These are phyloP conservation scores for Phytophthora fragariae DNA, from an alignment of 352 stramenopile genomes.

Conservation along the genomic window DNA sequence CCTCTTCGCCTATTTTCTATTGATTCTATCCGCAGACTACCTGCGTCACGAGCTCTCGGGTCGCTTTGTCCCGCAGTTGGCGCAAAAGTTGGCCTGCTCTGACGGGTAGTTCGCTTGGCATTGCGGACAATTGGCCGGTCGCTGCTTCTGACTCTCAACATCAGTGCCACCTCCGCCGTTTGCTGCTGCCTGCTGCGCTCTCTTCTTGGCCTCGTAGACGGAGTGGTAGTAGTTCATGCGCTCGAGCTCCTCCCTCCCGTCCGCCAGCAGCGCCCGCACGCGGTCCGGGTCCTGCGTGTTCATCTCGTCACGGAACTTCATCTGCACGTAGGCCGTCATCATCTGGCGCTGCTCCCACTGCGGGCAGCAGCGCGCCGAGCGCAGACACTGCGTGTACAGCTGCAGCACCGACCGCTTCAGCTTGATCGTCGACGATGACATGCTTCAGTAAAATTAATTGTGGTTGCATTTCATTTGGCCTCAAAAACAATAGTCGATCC, in stretches of 20 bases:
- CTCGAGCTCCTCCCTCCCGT: slow-evolving; percentile 79
- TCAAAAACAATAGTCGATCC: not conserved
- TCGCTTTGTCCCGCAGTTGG: slow-evolving; percentile 74
- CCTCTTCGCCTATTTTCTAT: slow-evolving; percentile 16
- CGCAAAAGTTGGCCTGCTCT: slow-evolving; percentile 74
- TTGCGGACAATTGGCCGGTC: slow-evolving; percentile 38
- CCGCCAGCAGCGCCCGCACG: slow-evolving; percentile 61
- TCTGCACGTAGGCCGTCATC: slow-evolving; percentile 81
- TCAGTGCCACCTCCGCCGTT: not conserved
- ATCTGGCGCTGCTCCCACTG: slow-evolving; percentile 86
- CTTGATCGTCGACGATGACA: slow-evolving; percentile 12
- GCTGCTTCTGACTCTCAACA: slow-evolving; percentile 6
- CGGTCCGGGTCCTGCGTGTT: slow-evolving; percentile 58
- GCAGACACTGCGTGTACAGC: slow-evolving; percentile 80
- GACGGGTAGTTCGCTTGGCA: slow-evolving; percentile 58
- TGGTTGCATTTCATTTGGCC: too few relatives aligned
- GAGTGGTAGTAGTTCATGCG: slow-evolving; percentile 91
- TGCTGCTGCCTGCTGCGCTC: slow-evolving; percentile 21
- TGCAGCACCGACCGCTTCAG: slow-evolving; percentile 54
- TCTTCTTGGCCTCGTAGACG: slow-evolving; percentile 76
- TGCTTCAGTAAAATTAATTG: not conserved
- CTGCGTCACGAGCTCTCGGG: slow-evolving; percentile 28
- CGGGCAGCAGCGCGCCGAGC: slow-evolving; percentile 74
- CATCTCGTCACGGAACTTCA: slow-evolving; percentile 80
- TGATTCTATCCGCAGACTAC: not conserved